A percentile compares a stretch with the other conserved stretches of the same genome.
Evolutionary conservation across 2,329 filamentous ascomycete genomes (phyloP).

Genomic region (Arthrocladium fulminans): DNA sequence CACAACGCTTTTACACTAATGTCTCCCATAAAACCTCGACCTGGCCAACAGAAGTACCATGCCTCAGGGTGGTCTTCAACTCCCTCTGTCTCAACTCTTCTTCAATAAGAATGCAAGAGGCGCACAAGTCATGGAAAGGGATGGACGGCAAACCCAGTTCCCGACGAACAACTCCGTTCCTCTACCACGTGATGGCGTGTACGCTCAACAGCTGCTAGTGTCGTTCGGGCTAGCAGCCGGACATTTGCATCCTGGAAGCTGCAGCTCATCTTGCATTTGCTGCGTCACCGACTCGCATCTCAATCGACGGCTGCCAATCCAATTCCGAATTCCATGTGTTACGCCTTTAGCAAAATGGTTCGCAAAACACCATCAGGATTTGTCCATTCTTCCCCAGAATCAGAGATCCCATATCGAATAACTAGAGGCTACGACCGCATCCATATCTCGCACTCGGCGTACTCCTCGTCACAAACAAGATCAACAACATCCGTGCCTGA

Average conservation of each 20-base stretch:
- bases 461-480: constrained; percentile 1
- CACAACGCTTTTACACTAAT: too few species aligned
- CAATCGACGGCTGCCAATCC: too few species aligned
- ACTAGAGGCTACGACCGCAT: constrained; percentile 20
- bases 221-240: not conserved
- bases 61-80: too few species aligned
- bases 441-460: constrained; percentile 14
- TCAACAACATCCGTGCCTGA: constrained; percentile 12
- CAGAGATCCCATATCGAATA: constrained; percentile 19
- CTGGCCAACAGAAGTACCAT: too few species aligned
- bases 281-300: not conserved
- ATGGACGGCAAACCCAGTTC: too few species aligned
- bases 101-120: too few species aligned
- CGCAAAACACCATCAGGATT: constrained; percentile 23
- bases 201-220: not conserved
- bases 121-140: too few species aligned
- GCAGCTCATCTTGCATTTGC: constrained; percentile 1
- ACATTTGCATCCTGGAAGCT: not conserved
- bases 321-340: constrained; percentile 9
- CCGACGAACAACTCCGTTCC: too few species aligned
- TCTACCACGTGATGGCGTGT: not conserved
- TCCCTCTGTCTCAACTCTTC: too few species aligned
- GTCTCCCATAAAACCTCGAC: too few species aligned
- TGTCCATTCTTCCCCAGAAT: constrained; percentile 19
- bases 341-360: constrained; percentile 20